Base-by-base conservation (phyloP, 108 stramenopile species). In the Cylindrotheca closterium region DNA sequence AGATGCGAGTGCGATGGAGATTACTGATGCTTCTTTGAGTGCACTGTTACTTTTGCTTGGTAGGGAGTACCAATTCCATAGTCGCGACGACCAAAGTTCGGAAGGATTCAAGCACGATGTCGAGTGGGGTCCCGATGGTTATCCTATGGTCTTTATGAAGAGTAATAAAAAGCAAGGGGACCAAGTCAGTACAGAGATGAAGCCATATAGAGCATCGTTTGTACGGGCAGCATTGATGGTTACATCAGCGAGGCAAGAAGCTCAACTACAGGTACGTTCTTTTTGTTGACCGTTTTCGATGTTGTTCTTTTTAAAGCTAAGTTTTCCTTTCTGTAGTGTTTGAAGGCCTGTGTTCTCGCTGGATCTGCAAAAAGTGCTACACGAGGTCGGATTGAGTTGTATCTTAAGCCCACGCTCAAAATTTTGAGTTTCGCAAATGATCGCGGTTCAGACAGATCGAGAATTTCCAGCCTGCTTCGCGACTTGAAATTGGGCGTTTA, bases 401-500 rank as follows among this genome's bases (percentile, higher is more conserved):
- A 71, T 57, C 71, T 93, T 55, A 80, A 76, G 49, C 89, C 89
- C 45, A 82, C 84, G 2, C 61, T 82, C 18, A 81, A 71, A 54
- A 77, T 90, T 22, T 60, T 93, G 30, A 73, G 85, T 22, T 88
- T 76, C 79, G 92, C 92, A 23, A 71, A 65, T 48, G 66, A 65
- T 56, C 30, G 64, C 23, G 33, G 47, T 15, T 77, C 73, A 46
- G 74, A 81, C 15, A 65, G 71, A 28, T 71, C 69, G 10, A 65
- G 80, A 60, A 80, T 83, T 47, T 79, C 82, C 4, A 58, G 67
- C 30, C 62, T 91, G 29, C 75, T 87, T 49, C 79, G 89, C 29
- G 92, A 93, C 60, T 71, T 93, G 55, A 88, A 83, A 52, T 50
- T 93, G 25, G 92, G 92, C 19, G 77, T 92, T 22, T 88, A 88